Evolutionary conservation across 2,329 filamentous ascomycete species (phyloP).

Genomic region (Lachnellula arida): DNA sequence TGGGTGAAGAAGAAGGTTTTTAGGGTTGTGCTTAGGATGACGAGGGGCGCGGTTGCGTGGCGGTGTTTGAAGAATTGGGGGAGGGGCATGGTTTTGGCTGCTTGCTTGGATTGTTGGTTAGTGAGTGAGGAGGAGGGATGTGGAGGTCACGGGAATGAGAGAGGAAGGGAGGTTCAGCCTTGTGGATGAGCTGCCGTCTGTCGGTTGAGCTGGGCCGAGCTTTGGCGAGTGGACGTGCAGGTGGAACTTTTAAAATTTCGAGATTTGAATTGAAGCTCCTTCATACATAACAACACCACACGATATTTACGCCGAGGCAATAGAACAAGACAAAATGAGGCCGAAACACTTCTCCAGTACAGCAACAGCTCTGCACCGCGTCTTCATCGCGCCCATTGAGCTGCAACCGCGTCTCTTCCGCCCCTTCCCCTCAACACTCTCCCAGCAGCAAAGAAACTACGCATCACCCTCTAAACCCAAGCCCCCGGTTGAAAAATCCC

Average conservation of each 20-base stretch:
- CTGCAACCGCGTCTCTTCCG: constrained; percentile 12
- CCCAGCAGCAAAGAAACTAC: constrained; percentile 11
- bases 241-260: too few relatives aligned
- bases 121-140: not conserved
- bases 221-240: not conserved
- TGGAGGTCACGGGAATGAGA: constrained; percentile 8
- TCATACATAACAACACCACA: too few relatives aligned
- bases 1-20: constrained; percentile 46
- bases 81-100: not conserved
- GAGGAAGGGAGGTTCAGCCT: not conserved
- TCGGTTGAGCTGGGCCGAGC: not conserved
- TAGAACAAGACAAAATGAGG: not conserved
- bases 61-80: constrained; percentile 5
- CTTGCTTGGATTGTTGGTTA: not conserved
- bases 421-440: not conserved
- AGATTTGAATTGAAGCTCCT: too few relatives aligned
- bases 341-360: constrained; percentile 37
- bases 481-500: constrained; percentile 18
- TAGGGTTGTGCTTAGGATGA: constrained; percentile 41
- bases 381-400: constrained; percentile 40
- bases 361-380: constrained; percentile 42
- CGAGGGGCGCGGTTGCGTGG: constrained; percentile 32
- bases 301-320: not conserved
- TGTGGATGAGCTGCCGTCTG: not conserved
- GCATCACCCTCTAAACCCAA: constrained; percentile 2